Evolutionary conservation across 2,329 filamentous ascomycete species (phyloP), one percentile per base, ranked within the genome.

Genomic region (Aspergillus pseudotamarii): DNA sequence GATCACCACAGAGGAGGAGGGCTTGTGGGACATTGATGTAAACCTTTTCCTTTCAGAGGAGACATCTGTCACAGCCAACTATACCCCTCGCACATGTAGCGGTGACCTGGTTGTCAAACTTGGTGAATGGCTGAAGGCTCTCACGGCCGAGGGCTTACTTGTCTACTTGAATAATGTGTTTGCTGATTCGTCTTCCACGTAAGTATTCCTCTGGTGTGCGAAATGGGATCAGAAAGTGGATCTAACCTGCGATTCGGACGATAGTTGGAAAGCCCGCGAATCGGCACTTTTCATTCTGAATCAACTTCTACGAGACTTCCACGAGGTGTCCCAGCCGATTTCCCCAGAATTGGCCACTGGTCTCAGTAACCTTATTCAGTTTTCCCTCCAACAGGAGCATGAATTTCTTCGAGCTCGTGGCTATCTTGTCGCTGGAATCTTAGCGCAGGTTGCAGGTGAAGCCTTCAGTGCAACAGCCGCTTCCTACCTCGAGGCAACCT

Each of bases 41-140:
- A 98, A 96, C 63, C 86, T 99, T 2, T 99, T 96, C 78, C 84
- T 99, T 54, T 94, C 93, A 0, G 95, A 99, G 78, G 94, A 98
- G 80, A 94, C 93, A 2, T 94, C 93, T 2, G 91, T 97, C 21
- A 97, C 93, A 14, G 92, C 94, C 36, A 98, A 98, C 77, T 99
- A 98, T 80, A 97, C 95, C 0, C 92, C 95, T 16, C 89, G 95
- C 69, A 96, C 93, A 21, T 95, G 94, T 46, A 95, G 93, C 67
- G 94, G 93, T 56, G 95, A 98, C 75, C 82, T 99, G 56, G 85
- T 97, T 32, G 93, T 97, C 79, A 97, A 97, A 80, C 84, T 97
- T 63, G 92, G 92, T 55, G 94, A 97, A 76, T 97, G 93, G 94
- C 86, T 96, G 59, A 88, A 89, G 68, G 84, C 87, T 59, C 88